Conservation (phyloP, 257 asterid genomes). For the Ocimum tenuiflorum region DNA sequence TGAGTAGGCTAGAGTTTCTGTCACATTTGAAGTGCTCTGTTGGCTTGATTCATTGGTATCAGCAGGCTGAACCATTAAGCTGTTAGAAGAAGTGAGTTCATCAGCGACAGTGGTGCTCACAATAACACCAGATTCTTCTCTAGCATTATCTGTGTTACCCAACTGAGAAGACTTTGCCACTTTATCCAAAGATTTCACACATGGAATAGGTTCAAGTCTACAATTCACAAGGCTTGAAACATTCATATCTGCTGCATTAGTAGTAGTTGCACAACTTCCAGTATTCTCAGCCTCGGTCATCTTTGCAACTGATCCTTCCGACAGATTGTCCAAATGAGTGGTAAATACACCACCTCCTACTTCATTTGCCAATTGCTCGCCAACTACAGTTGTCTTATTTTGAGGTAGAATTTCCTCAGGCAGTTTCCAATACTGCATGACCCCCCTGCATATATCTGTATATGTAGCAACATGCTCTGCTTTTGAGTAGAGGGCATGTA, state of each 20-base stretch:
- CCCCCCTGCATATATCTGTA: conserved; percentile 59
- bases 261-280: conserved; percentile 29
- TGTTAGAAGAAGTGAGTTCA: conserved; percentile 21
- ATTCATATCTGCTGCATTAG: conserved; percentile 20
- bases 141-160: conserved; percentile 4
- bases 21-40: conserved; percentile 30
- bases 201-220: conserved; percentile 12
- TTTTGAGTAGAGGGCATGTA: conserved; percentile 41
- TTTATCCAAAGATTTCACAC: conserved; percentile 16
- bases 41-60: conserved; percentile 27
- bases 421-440: conserved; percentile 58
- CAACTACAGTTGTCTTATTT: conserved; percentile 31
- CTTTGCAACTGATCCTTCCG: conserved; percentile 16
- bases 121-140: conserved; percentile 13
- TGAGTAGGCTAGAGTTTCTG: conserved; percentile 23
- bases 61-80: conserved; percentile 26
- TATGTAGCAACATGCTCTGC: conserved; percentile 43
- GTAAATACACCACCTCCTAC: conserved; percentile 26
- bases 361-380: conserved; percentile 24
- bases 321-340: conserved; percentile 19
- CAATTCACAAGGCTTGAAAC: conserved; percentile 11
- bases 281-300: conserved; percentile 27
- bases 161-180: conserved; percentile 16
- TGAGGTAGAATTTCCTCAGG: conserved; percentile 33
- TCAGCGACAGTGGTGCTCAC: conserved; percentile 7